Conservation (phyloP, 306 rosid species). For the Fragaria iinumae region DNA sequence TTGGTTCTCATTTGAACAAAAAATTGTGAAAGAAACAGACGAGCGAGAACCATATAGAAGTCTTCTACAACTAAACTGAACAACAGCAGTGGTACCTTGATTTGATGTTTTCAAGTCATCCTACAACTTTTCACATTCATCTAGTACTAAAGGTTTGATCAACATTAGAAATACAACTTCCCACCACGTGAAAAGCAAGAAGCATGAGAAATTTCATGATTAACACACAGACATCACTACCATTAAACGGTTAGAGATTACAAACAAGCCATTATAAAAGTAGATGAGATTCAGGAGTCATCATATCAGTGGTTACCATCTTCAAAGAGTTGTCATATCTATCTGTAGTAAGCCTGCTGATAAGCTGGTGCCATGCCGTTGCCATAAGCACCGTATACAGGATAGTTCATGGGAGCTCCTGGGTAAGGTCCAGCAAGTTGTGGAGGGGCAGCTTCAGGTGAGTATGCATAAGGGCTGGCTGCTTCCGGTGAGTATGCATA, state of each 20-base stretch:
- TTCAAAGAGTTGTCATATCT: slow-evolving; percentile 63
- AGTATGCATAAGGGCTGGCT: slow-evolving; percentile 68
- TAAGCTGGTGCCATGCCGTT: slow-evolving; percentile 89
- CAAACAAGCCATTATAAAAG: slow-evolving; percentile 84
- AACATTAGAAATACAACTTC: slow-evolving; percentile 91
- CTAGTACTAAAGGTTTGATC: slow-evolving; percentile 83
- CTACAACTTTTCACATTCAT: slow-evolving; percentile 90
- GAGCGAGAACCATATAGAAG: slow-evolving; percentile 21
- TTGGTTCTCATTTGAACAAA: slow-evolving; percentile 25
- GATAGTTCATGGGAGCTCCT: slow-evolving; percentile 78
- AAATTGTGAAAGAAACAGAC: slow-evolving; percentile 27
- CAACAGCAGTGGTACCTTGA: slow-evolving; percentile 47
- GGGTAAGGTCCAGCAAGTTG: slow-evolving; percentile 63
- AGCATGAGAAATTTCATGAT: slow-evolving; percentile 72
- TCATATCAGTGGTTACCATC: slow-evolving; percentile 99
- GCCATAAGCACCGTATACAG: slow-evolving; percentile 84
- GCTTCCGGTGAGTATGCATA: slow-evolving; percentile 73
- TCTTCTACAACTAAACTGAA: slow-evolving; percentile 66
- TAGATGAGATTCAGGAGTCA: slow-evolving; percentile 61
- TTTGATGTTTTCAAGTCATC: slow-evolving; percentile 70
- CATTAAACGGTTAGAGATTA: slow-evolving; percentile 98
- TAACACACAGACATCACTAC: slow-evolving; percentile 93
- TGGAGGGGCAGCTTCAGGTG: slow-evolving; percentile 79
- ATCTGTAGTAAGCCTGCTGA: slow-evolving; percentile 99
- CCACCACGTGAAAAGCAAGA: slow-evolving; percentile 63